Conservation (phyloP, 306 rosid genomes). For the Astragalus membranaceus region DNA sequence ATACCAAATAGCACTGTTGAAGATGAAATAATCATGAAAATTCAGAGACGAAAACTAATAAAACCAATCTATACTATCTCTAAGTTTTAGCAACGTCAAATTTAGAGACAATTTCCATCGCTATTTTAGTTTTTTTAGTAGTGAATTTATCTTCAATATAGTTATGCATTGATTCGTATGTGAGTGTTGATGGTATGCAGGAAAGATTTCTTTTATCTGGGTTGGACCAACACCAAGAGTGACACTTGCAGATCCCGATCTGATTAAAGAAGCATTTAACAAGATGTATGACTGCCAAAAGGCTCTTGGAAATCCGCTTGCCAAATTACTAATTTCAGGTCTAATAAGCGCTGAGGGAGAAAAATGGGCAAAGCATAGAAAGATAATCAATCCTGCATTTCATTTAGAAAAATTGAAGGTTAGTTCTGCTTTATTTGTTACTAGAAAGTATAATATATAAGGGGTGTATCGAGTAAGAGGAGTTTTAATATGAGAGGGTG, state of each 20-base stretch:
- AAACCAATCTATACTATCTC: no score
- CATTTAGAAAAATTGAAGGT: constrained; percentile 51
- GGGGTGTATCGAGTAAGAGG: no score
- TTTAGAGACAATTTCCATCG: no score
- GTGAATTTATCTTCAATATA: background rate
- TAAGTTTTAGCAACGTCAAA: no score
- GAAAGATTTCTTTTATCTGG: constrained; percentile 15
- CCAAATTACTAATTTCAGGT: constrained; percentile 25
- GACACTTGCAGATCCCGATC: constrained; percentile 34
- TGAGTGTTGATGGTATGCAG: background rate
- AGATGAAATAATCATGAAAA: no score
- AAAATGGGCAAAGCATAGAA: constrained; percentile 51
- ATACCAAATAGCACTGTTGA: no score
- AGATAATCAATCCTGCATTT: constrained; percentile 51
- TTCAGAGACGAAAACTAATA: no score
- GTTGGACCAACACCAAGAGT: constrained; percentile 33
- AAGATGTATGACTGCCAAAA: constrained; percentile 28
- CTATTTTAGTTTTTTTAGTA: no score
- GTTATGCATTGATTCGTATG: no score
- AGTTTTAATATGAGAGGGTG: no score
- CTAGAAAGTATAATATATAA: no score
- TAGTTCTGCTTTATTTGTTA: background rate
- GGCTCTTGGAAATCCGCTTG: background rate
- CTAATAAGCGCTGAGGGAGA: constrained; percentile 24
- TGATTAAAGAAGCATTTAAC: constrained; percentile 27